Conservation (phyloP, 169 alveolate species). For the Neospora caninum region DNA sequence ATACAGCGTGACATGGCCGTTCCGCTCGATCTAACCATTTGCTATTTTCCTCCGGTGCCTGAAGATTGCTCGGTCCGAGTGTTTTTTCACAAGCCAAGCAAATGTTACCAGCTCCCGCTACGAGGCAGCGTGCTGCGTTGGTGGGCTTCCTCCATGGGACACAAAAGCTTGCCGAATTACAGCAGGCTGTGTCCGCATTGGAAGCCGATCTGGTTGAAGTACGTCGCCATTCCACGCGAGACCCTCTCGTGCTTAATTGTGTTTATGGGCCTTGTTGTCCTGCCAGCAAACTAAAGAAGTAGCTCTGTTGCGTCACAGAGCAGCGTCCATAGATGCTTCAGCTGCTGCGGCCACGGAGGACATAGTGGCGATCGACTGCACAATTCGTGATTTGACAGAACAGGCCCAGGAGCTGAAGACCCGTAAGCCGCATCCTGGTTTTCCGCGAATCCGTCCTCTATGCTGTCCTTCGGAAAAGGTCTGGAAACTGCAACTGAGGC, state of each 20-base stretch:
- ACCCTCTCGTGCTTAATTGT: background rate
- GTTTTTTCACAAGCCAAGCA: background rate
- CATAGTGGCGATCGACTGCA: background rate
- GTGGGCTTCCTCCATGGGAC: background rate
- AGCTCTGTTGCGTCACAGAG: background rate
- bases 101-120: background rate
- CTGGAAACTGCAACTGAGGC: background rate
- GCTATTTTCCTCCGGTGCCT: too few species aligned
- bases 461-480: background rate
- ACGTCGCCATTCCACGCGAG: background rate
- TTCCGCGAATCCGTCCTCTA: background rate
- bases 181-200: background rate
- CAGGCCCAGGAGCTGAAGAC: background rate
- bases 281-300: background rate
- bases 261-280: too few species aligned
- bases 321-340: background rate
- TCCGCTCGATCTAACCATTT: too few species aligned
- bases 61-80: too few species aligned
- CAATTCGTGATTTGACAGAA: background rate
- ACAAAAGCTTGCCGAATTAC: background rate
- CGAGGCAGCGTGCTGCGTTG: background rate
- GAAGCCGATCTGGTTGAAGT: background rate
- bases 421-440: background rate
- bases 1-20: too few species aligned
- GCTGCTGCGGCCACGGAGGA: constrained; percentile 3